Evolutionary conservation across 495 filamentous ascomycete genomes (phyloP), one percentile per base, ranked within the genome.

Genomic region (Jackrogersella multiformis): DNA sequence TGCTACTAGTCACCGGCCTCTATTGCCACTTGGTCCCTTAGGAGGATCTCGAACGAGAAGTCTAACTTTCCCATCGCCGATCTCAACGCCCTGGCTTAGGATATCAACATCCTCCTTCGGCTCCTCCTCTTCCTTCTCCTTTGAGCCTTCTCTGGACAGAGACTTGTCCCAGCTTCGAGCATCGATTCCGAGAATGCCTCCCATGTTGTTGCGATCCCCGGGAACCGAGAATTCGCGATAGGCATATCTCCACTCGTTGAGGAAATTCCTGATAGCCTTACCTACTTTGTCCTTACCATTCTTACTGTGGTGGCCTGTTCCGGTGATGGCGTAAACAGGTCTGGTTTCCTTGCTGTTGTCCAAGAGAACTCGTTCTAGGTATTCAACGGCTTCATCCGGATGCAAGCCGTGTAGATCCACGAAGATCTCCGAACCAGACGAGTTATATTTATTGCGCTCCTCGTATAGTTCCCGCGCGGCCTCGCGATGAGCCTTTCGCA

Each of bases 221-320:
- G 92, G 92, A 6, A 97, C 94, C 44, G 90, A 93, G 76, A 99
- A 99, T 77, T 99, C 96, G 35, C 94, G 90, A 76, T 93, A 99
- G 0, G 93, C 89, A 69, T 97, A 98, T 61, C 90, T 89, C 93
- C 93, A 97, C 71, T 98, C 94, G 70, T 94, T 94, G 23, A 99
- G 81, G 79, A 96, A 99, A 41, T 81, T 84, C 53, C 94, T 88
- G 65, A 99, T 87, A 6, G 93, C 92, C 80, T 97, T 97, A 63
- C 94, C 94, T 26, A 99, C 90, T 78, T 99, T 99, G 75, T 99
- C 96, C 77, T 97, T 98, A 66, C 95, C 95, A 72, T 96, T 95
- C 82, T 98, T 98, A 68, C 92, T 96, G 74, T 98, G 96, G 71
- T 99, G 96, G 8, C 94, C 94, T 5, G 95, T 97, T 59, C 95